These are phyloP conservation scores for Trametes villosa DNA, from an alignment of 768 basidiomycete species.

Conservation along the genomic window DNA sequence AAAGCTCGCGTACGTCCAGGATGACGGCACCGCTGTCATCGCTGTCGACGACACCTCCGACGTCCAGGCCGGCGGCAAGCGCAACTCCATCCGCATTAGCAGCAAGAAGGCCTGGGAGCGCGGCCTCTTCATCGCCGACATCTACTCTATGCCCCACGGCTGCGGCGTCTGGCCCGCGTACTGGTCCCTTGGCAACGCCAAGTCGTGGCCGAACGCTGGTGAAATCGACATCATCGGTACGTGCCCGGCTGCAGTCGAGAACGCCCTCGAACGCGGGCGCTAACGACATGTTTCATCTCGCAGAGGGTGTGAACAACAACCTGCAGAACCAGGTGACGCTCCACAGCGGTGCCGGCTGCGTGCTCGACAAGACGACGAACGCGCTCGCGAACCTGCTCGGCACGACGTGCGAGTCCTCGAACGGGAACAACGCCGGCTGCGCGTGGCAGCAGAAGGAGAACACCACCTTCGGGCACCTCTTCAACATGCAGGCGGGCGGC, in stretches of 20 bases:
- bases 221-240: slow-evolving; percentile 37
- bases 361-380: slow-evolving; percentile 32
- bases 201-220: slow-evolving; percentile 33
- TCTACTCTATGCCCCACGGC: slow-evolving; percentile 71
- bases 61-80: slow-evolving; percentile 54
- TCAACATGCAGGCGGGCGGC: slow-evolving; percentile 50
- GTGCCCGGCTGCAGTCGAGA: background rate
- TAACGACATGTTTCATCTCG: background rate
- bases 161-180: slow-evolving; percentile 68
- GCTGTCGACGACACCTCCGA: slow-evolving; percentile 62
- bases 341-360: slow-evolving; percentile 45
- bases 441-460: slow-evolving; percentile 39
- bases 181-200: slow-evolving; percentile 41
- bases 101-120: slow-evolving; percentile 61
- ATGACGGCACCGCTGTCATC: slow-evolving; percentile 58
- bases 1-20: slow-evolving; percentile 62
- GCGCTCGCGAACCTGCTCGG: slow-evolving; percentile 36
- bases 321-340: slow-evolving; percentile 48
- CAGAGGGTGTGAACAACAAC: slow-evolving; percentile 49
- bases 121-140: slow-evolving; percentile 80
- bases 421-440: slow-evolving; percentile 45
- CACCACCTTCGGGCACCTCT: slow-evolving; percentile 44
- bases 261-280: background rate
- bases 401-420: slow-evolving; percentile 37
- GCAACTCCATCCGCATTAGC: slow-evolving; percentile 68